These are phyloP conservation scores for Xylaria castorea DNA, from an alignment of 495 filamentous ascomycete species.

Conservation along the genomic window DNA sequence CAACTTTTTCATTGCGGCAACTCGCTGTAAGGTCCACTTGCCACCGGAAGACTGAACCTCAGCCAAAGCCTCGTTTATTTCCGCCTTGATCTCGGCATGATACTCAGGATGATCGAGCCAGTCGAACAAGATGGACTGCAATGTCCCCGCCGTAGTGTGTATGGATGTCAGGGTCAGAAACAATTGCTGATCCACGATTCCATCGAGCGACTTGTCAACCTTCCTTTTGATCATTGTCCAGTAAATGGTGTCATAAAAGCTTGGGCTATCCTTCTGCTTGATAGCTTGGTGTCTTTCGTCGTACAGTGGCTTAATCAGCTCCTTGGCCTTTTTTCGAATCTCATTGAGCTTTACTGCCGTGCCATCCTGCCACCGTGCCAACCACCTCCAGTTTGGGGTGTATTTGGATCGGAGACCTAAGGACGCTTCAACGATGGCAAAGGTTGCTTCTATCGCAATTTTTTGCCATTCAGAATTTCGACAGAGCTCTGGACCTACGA, in stretches of 20 bases:
- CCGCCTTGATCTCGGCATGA: constrained; percentile 14
- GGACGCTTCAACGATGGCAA: constrained; percentile 1
- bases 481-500: neutral
- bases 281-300: neutral
- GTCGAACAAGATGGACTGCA: constrained; percentile 21
- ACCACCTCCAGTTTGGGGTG: constrained; percentile 13
- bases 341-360: constrained; percentile 3
- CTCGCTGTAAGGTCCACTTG: constrained; percentile 8
- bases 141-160: constrained; percentile 5
- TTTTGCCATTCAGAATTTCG: neutral
- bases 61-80: constrained; percentile 15
- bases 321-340: constrained; percentile 10
- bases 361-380: neutral
- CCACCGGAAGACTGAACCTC: constrained; percentile 10
- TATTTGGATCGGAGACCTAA: constrained; percentile 7
- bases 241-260: constrained; percentile 11
- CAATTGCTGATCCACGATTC: constrained; percentile 9
- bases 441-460: neutral
- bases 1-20: constrained; percentile 17
- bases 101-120: constrained; percentile 12
- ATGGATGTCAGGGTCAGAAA: constrained; percentile 15
- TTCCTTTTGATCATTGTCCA: constrained; percentile 7
- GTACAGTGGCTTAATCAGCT: constrained; percentile 6
- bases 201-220: neutral
- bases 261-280: neutral